Base-by-base conservation (phyloP, 352 stramenopile species). In the Phytophthora tubulina region DNA sequence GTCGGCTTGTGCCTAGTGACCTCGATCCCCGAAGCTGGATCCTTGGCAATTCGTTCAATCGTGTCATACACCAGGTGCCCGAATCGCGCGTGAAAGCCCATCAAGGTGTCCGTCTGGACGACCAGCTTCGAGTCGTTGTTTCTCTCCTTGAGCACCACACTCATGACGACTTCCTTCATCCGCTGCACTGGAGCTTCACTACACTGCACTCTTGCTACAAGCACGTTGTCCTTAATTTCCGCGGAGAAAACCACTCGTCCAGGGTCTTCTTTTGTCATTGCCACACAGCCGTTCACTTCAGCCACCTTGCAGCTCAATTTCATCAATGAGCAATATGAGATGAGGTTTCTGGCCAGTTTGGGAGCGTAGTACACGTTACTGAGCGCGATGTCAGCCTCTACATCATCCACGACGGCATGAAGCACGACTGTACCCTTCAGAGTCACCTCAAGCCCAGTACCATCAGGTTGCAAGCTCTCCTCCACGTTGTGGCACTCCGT, bases 321-420 rank as follows among this genome's bases (percentile, higher is more conserved):
- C 38, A 44, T 9, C 4, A 44, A 13, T 13, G 8, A 44, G 8
- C 38, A 44, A 17, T 56, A 64, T n/a, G 41, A 51, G 3, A 63
- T 69, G 2, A 69, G 27, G 42, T 69, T 63, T 11, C 44, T 9
- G 2, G 42, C 38, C 33, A 69, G 39, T 14, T 55, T 60, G n/a
- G 62, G 62, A 4, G 62, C 62, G 27, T 69, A 62, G 44, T 63
- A 69, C 6, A 69, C 51, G 32, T 62, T 51, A 1, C 32, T 63
- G 2, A 69, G 33, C 7, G n/a, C 44, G 8, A 63, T 57, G 3
- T 57, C 41, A 4, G 42, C 31, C 6, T 35, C 2, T 5, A 48
- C 31, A 3, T 31, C 31, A 8, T 63, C 44, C 15, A 63, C 42
- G 2, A 38, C 15, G 3, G 55, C 39, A 44, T 36, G 6, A 14